Conservation (phyloP, 495 filamentous ascomycete genomes). For the Daldinia decipiens region DNA sequence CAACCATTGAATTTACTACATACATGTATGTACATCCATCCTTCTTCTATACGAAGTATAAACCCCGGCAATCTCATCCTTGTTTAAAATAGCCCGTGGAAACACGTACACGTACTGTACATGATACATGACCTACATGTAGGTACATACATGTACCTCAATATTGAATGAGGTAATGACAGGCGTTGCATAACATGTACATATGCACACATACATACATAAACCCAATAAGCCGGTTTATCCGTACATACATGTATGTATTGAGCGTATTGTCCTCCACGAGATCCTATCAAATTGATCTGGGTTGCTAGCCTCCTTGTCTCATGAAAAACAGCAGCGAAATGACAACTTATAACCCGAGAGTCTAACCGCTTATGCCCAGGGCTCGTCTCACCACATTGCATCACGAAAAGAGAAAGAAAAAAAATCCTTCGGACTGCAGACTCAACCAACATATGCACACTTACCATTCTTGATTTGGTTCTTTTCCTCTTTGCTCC, state of each 20-base stretch:
- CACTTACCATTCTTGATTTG: not conserved
- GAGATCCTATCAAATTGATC: conserved; percentile 6
- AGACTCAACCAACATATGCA: conserved; percentile 1
- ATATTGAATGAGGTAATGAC: too few species aligned
- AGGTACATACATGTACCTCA: too few species aligned
- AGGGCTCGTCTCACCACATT: conserved; percentile 30
- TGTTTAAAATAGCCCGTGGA: not conserved
- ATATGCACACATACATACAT: not conserved
- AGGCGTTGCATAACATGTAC: not conserved
- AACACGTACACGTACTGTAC: not conserved
- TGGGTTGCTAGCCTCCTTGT: not conserved
- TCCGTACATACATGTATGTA: not conserved
- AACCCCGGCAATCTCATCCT: not conserved
- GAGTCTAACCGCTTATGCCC: conserved; percentile 38
- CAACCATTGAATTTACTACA: not conserved
- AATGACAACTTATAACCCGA: conserved; percentile 6
- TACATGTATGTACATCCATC: too few species aligned
- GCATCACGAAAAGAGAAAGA: conserved; percentile 29
- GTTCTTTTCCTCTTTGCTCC: not conserved
- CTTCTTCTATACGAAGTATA: too few species aligned
- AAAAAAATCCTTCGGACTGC: conserved; percentile 17
- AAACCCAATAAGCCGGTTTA: not conserved
- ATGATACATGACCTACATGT: not conserved
- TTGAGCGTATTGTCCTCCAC: conserved; percentile 10
- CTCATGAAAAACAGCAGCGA: conserved; percentile 13